phyloP scores from a whole-genome alignment of 2,329 filamentous ascomycete genomes.

The Exophiala phaeomuriformis region DNA sequence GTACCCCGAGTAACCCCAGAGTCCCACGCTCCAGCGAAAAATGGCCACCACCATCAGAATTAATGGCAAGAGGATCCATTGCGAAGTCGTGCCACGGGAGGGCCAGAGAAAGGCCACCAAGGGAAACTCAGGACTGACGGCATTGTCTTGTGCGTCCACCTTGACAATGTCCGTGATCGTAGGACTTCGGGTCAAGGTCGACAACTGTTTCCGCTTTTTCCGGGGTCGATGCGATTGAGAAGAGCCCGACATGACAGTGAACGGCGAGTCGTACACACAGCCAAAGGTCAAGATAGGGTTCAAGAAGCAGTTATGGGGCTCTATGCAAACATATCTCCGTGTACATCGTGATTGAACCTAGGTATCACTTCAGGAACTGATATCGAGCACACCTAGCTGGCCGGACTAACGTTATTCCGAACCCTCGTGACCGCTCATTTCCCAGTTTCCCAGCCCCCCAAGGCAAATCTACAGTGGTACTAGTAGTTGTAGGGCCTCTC shows the following conservation, averaged over 20 bases:
- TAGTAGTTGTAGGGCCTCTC: too few species aligned
- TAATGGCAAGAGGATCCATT: slow-evolving; percentile 86
- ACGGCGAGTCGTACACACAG: neutral
- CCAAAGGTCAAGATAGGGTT: too few species aligned
- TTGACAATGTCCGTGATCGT: slow-evolving; percentile 39
- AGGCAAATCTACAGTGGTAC: too few species aligned
- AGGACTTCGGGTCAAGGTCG: slow-evolving; percentile 27
- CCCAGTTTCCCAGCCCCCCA: too few species aligned
- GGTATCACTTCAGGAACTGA: too few species aligned
- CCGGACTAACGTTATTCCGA: neutral
- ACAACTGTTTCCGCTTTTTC: slow-evolving; percentile 38
- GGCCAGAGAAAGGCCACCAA: slow-evolving; percentile 93
- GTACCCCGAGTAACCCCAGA: slow-evolving; percentile 93
- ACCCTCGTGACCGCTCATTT: too few species aligned
- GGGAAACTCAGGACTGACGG: slow-evolving; percentile 66
- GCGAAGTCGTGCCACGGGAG: slow-evolving; percentile 68
- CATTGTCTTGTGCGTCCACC: slow-evolving; percentile 39
- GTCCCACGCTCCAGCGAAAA: slow-evolving; percentile 83
- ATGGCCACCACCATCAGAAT: slow-evolving; percentile 85
- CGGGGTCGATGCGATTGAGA: slow-evolving; percentile 36
- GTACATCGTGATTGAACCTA: too few species aligned
- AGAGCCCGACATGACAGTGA: slow-evolving; percentile 19
- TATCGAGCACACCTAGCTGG: too few species aligned
- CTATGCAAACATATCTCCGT: too few species aligned
- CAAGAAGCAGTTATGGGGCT: too few species aligned